A percentile compares a stretch with the other conserved stretches of the same genome.
phyloP scores from a whole-genome alignment of 2,329 filamentous ascomycete species.

The Fusarium guadeloupense region DNA sequence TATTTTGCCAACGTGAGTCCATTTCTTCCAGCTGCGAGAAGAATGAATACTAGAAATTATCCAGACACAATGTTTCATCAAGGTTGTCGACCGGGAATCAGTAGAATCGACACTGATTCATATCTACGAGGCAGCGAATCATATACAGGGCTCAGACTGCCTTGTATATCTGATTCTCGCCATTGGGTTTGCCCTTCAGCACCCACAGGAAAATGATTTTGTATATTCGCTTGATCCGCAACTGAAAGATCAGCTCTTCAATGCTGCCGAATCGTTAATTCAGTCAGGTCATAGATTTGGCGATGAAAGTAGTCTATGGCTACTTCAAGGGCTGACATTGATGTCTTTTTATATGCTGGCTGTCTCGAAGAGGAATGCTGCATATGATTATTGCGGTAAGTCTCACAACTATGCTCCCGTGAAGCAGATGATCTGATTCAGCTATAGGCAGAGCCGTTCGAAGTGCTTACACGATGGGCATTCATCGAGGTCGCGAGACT shows the following conservation, averaged over 20 bases:
- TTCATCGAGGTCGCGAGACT: conserved; percentile 67
- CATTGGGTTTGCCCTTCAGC: conserved; percentile 67
- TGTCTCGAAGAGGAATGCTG: conserved; percentile 69
- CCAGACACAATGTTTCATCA: conserved; percentile 68
- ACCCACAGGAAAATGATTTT: conserved; percentile 61
- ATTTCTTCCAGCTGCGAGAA: not conserved
- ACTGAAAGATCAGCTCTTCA: conserved; percentile 70
- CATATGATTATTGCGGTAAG: conserved; percentile 69
- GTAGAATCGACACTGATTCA: conserved; percentile 64
- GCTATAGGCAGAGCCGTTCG: conserved; percentile 68
- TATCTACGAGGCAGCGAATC: conserved; percentile 47
- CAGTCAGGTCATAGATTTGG: conserved; percentile 40
- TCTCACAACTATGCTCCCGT: not conserved
- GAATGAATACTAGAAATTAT: not conserved
- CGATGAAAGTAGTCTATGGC: conserved; percentile 72
- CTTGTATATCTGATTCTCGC: conserved; percentile 70
- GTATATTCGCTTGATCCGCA: conserved; percentile 58
- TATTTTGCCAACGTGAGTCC: conserved; percentile 68
- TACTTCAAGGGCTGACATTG: conserved; percentile 69
- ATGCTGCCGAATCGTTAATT: conserved; percentile 64
- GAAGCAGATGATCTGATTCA: conserved; percentile 15
- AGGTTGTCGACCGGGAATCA: conserved; percentile 63
- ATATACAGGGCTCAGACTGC: conserved; percentile 61
- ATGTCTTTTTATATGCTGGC: conserved; percentile 72
- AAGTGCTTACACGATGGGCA: conserved; percentile 68